Percentiles rank a stretch among this genome's conserved stretches.
Evolutionary conservation across 2,329 filamentous ascomycete species (phyloP).

Genomic region (Ploettnerulaceae sp.): DNA sequence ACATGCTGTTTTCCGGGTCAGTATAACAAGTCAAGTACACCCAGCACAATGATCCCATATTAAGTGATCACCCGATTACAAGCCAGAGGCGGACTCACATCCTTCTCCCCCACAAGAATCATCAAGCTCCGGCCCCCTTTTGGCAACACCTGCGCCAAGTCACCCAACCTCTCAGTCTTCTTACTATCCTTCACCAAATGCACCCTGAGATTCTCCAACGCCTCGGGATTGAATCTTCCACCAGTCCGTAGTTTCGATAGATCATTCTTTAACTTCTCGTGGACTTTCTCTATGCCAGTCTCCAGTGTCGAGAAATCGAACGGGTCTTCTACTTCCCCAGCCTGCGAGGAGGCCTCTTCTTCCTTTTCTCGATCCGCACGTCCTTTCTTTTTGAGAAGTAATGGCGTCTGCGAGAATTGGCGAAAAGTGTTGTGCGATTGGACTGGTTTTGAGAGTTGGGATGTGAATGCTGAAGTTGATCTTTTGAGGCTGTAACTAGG

Average conservation of each 20-base stretch:
- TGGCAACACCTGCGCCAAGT: slow-evolving; percentile 63
- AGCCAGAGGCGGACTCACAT: slow-evolving; percentile 41
- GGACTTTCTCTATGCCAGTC: slow-evolving; percentile 47
- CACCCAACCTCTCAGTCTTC: slow-evolving; percentile 49
- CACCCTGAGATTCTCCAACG: slow-evolving; percentile 58
- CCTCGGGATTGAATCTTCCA: slow-evolving; percentile 56
- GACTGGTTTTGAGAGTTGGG: neutral
- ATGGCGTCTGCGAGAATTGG: slow-evolving; percentile 16
- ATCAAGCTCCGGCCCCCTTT: slow-evolving; percentile 56
- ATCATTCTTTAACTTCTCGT: slow-evolving; percentile 55
- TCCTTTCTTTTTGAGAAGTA: slow-evolving; percentile 27
- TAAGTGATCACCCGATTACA: neutral
- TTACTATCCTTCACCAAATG: slow-evolving; percentile 48
- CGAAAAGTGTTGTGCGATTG: neutral
- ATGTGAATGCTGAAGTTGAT: neutral
- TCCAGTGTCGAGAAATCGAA: slow-evolving; percentile 57
- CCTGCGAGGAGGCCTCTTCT: slow-evolving; percentile 10
- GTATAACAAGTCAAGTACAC: neutral
- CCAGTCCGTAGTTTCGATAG: slow-evolving; percentile 57
- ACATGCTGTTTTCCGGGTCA: slow-evolving; percentile 40
- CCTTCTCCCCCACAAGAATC: slow-evolving; percentile 59
- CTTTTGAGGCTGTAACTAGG: slow-evolving; percentile 1
- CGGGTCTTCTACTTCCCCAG: slow-evolving; percentile 42
- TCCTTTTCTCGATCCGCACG: slow-evolving; percentile 21
- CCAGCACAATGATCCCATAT: neutral